Evolutionary conservation across 148 eudicot species (phyloP).

Genomic region (Arbutus unedo): DNA sequence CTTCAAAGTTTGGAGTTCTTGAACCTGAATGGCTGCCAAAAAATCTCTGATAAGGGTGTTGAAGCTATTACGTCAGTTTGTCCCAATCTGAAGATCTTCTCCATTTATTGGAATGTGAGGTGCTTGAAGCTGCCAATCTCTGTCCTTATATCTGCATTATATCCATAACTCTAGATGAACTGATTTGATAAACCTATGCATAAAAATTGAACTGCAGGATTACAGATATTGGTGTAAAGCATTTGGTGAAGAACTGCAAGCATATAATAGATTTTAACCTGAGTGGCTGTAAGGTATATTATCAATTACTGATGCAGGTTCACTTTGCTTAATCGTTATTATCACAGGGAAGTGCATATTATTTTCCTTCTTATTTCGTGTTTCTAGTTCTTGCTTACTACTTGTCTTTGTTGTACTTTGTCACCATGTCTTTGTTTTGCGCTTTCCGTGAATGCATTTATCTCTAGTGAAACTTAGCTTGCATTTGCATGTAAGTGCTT

Average conservation of each 20-base stretch:
- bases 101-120: slow-evolving; percentile 96
- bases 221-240: slow-evolving; percentile 58
- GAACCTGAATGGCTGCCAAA: slow-evolving; percentile 91
- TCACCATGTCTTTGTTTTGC: background rate
- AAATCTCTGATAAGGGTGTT: slow-evolving; percentile 82
- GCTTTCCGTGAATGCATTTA: background rate
- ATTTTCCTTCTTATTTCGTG: background rate
- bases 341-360: background rate
- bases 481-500: background rate
- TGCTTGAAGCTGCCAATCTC: slow-evolving; percentile 21
- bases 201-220: slow-evolving; percentile 49
- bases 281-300: slow-evolving; percentile 92
- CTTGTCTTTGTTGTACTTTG: background rate
- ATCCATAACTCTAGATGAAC: background rate
- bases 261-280: slow-evolving; percentile 66
- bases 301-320: background rate
- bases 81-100: slow-evolving; percentile 63
- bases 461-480: background rate
- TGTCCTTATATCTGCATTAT: background rate
- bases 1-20: slow-evolving; percentile 60
- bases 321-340: background rate
- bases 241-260: slow-evolving; percentile 76
- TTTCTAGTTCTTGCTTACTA: background rate
- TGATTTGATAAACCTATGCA: background rate
- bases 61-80: slow-evolving; percentile 58